Conservation (phyloP, 495 filamentous ascomycete species). For the Lindgomyces ingoldianus region DNA sequence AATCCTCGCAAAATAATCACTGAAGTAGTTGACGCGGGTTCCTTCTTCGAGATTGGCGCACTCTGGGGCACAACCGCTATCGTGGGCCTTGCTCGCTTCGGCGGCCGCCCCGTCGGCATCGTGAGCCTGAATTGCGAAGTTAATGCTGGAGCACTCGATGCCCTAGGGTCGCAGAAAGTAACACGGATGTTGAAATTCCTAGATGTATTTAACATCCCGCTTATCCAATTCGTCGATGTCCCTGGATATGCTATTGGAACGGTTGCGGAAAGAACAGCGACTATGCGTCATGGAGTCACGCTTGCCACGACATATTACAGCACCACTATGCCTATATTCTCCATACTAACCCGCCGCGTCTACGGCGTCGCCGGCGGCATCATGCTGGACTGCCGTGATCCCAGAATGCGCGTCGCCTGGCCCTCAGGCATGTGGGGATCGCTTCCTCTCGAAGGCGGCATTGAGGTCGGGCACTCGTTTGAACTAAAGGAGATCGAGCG, state of each 20-base stretch:
- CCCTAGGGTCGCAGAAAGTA: constrained; percentile 60
- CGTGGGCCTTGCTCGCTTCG: constrained; percentile 58
- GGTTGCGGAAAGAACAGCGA: constrained; percentile 60
- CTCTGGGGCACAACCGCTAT: constrained; percentile 65
- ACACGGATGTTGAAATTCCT: constrained; percentile 60
- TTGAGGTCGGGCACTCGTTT: constrained; percentile 61
- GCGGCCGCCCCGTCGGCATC: constrained; percentile 58
- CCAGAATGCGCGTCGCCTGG: constrained; percentile 62
- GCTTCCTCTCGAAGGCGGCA: constrained; percentile 61
- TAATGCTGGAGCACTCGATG: constrained; percentile 62
- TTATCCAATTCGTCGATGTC: constrained; percentile 64
- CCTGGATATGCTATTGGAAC: constrained; percentile 65
- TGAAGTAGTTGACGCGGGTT: constrained; percentile 56
- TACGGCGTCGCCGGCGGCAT: constrained; percentile 64
- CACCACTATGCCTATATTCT: constrained; percentile 62
- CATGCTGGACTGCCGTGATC: constrained; percentile 63
- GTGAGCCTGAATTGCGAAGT: constrained; percentile 59
- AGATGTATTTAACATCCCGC: constrained; percentile 64
- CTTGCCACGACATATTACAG: constrained; percentile 61
- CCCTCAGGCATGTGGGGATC: constrained; percentile 63
- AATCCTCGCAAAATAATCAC: constrained; percentile 58
- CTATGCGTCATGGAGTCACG: constrained; percentile 63
- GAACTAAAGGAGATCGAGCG: constrained; percentile 59
- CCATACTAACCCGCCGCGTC: constrained; percentile 57
- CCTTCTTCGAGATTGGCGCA: constrained; percentile 64